Conservation (phyloP, 83 land plant genomes). For the Larix sibirica region DNA sequence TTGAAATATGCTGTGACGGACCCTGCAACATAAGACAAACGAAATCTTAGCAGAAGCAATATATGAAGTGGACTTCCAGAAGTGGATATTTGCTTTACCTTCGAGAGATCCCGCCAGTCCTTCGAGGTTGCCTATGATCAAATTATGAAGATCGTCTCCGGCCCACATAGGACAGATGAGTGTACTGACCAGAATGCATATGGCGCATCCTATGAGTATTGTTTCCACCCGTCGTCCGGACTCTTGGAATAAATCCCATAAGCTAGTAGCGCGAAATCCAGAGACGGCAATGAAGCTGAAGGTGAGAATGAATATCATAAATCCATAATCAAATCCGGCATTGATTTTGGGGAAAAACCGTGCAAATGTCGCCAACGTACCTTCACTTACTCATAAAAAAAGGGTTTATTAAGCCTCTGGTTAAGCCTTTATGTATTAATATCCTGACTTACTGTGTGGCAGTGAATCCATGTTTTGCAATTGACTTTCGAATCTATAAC, state of each 20-base stretch:
- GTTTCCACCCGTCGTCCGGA: conserved; percentile 39
- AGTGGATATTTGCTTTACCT: too few relatives aligned
- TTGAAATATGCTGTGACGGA: too few relatives aligned
- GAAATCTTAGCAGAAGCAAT: too few relatives aligned
- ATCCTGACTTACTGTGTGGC: too few relatives aligned
- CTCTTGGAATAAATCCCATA: background rate
- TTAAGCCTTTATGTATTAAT: too few relatives aligned
- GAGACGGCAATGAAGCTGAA: conserved; percentile 51
- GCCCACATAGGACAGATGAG: conserved; percentile 67
- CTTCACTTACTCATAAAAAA: conserved; percentile 20
- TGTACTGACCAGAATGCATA: conserved; percentile 31
- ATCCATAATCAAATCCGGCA: conserved; percentile 58
- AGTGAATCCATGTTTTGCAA: too few relatives aligned
- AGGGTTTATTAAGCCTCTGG: too few relatives aligned
- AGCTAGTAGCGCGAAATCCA: conserved; percentile 37
- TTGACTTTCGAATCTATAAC: too few relatives aligned
- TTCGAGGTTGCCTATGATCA: conserved; percentile 39
- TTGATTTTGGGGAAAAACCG: conserved; percentile 45
- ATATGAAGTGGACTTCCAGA: too few relatives aligned
- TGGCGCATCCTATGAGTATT: conserved; percentile 31
- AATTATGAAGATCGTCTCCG: conserved; percentile 63
- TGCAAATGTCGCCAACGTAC: conserved; percentile 40
- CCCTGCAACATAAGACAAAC: too few relatives aligned
- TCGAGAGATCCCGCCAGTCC: conserved; percentile 48
- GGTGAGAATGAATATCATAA: conserved; percentile 52